phyloP scores from a whole-genome alignment of 1,284 basidiomycete species.

The Leucoagaricus sp. region DNA sequence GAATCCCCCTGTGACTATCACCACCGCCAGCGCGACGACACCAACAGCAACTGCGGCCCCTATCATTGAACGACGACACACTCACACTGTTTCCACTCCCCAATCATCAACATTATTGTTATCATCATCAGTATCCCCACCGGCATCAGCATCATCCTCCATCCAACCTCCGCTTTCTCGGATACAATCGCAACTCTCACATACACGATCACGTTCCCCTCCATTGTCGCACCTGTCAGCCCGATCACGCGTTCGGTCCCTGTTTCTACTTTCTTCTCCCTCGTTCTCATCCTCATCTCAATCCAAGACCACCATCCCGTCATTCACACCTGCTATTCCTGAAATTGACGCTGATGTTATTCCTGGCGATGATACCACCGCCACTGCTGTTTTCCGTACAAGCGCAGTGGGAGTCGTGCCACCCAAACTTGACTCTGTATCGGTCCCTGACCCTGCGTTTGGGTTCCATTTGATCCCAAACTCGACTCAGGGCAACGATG shows the following conservation, averaged over 20 bases:
- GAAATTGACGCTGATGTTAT: constrained; percentile 25
- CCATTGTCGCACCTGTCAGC: not conserved
- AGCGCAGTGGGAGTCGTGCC: constrained; percentile 2
- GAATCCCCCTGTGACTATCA: not conserved
- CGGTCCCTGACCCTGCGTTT: not conserved
- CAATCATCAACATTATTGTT: not conserved
- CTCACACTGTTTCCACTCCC: no score
- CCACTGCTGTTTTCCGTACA: not conserved
- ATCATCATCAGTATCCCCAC: no score
- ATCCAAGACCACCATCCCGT: no score
- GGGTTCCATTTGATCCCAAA: not conserved
- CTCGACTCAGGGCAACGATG: not conserved
- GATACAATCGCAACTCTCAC: not conserved
- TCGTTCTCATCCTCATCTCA: not conserved
- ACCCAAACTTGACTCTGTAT: not conserved
- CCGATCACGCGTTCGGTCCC: not conserved
- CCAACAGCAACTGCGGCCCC: not conserved
- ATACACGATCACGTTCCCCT: not conserved
- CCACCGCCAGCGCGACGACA: not conserved
- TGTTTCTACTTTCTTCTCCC: not conserved
- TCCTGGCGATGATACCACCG: constrained; percentile 26
- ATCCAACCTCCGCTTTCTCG: not conserved
- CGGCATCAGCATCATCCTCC: no score
- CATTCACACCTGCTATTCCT: constrained; percentile 8
- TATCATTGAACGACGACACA: not conserved